phyloP scores from a whole-genome alignment of 768 basidiomycete species.

The Fomitopsis pulvina region DNA sequence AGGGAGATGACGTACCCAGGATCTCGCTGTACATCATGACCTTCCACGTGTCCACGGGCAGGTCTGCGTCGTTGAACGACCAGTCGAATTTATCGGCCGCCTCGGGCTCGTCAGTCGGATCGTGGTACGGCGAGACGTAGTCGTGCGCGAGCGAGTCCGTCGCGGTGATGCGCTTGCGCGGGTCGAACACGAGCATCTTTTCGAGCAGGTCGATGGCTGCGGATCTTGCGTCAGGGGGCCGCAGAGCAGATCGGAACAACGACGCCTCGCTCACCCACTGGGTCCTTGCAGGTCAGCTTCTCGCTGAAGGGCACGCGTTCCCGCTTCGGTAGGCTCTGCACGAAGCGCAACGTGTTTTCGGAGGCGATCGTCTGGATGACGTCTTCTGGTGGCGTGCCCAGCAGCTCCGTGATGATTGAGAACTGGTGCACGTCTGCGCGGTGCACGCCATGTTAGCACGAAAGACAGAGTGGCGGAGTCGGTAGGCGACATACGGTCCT shows the following conservation, averaged over 20 bases:
- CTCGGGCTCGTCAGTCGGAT: slow-evolving; percentile 95
- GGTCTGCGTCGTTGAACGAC: slow-evolving; percentile 99
- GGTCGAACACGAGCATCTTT: slow-evolving; percentile 99
- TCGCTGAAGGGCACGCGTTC: slow-evolving; percentile 93
- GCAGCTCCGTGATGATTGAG: slow-evolving; percentile 96
- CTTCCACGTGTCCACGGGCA: slow-evolving; percentile 99
- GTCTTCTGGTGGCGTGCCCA: slow-evolving; percentile 99
- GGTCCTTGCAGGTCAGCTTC: slow-evolving; percentile 85
- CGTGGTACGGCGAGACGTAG: slow-evolving; percentile 96
- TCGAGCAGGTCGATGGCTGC: slow-evolving; percentile 92
- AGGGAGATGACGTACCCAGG: slow-evolving; percentile 51
- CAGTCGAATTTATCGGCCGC: slow-evolving; percentile 96
- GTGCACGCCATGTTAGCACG: slow-evolving; percentile 5
- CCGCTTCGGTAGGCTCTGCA: slow-evolving; percentile 95
- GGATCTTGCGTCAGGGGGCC: not conserved
- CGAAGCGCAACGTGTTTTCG: slow-evolving; percentile 97
- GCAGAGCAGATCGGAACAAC: not conserved
- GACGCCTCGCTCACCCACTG: slow-evolving; percentile 53
- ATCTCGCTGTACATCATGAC: slow-evolving; percentile 99
- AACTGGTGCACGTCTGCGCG: slow-evolving; percentile 96
- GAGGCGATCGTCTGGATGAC: slow-evolving; percentile 98
- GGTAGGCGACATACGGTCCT: slow-evolving; percentile 79
- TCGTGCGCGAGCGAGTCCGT: slow-evolving; percentile 84
- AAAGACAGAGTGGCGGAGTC: not conserved
- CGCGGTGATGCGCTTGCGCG: slow-evolving; percentile 93